Evolutionary conservation across 2,329 filamentous ascomycete species (phyloP).

Genomic region (Colletotrichum navitas): DNA sequence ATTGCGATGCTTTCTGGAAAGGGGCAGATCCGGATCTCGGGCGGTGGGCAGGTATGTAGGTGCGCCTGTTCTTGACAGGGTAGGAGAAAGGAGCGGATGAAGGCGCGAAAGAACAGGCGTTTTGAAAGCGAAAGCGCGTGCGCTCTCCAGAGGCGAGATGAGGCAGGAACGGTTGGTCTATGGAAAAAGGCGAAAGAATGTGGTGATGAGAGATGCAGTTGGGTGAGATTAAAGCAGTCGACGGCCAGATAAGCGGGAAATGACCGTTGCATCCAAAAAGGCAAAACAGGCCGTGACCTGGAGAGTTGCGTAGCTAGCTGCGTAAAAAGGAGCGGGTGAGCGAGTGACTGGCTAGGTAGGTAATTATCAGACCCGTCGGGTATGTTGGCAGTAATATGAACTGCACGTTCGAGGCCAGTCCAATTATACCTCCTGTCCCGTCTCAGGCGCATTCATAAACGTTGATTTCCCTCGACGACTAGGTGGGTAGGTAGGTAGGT

Average conservation of each 20-base stretch:
- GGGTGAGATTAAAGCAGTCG: conserved; percentile 36
- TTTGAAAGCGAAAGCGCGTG: conserved; percentile 11
- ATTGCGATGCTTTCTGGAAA: conserved; percentile 32
- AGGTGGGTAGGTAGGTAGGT: neutral
- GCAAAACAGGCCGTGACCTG: neutral
- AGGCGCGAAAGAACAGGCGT: neutral
- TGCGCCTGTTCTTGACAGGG: conserved; percentile 24
- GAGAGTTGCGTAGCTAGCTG: too few species aligned
- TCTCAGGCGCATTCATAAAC: conserved; percentile 24
- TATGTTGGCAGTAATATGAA: conserved; percentile 25
- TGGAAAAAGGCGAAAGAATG: conserved; percentile 26
- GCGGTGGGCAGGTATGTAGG: neutral
- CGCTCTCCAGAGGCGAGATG: conserved; percentile 29
- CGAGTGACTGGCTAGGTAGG: neutral
- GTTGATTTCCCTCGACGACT: conserved; percentile 19
- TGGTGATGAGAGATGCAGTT: conserved; percentile 36
- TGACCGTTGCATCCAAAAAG: conserved; percentile 11
- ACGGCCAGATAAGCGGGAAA: conserved; percentile 30
- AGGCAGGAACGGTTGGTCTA: conserved; percentile 28
- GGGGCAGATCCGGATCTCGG: conserved; percentile 16
- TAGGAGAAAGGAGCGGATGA: conserved; percentile 10
- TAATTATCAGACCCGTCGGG: conserved; percentile 29
- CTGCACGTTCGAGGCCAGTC: neutral
- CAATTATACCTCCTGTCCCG: conserved; percentile 18
- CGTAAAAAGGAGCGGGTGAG: neutral